A percentile compares a stretch with the other conserved stretches of the same genome.
Evolutionary conservation across 2,329 filamentous ascomycete genomes (phyloP).

Genomic region (Ophiostoma montium): DNA sequence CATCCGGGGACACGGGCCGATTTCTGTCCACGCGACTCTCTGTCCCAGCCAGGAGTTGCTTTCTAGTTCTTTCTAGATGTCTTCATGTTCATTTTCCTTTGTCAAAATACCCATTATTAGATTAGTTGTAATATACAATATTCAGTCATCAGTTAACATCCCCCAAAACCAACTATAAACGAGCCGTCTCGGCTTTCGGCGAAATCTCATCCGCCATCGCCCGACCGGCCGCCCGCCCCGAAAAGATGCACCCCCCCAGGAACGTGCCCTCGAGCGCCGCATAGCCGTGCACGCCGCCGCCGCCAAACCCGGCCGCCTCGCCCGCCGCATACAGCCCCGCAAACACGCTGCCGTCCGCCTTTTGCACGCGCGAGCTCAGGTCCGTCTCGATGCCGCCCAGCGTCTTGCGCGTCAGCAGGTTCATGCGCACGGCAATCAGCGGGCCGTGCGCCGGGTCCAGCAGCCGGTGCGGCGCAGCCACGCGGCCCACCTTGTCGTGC

Average conservation of each 20-base stretch:
- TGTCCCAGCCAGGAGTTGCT: not conserved
- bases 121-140: not conserved
- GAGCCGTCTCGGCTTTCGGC: not conserved
- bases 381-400: constrained; percentile 47
- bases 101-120: not conserved
- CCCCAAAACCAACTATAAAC: not conserved
- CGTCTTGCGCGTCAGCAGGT: constrained; percentile 46
- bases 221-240: constrained; percentile 40
- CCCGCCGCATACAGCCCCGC: constrained; percentile 45
- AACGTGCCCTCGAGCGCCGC: constrained; percentile 49
- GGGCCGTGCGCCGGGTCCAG: constrained; percentile 41
- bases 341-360: constrained; percentile 32
- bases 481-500: constrained; percentile 35
- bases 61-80: too few relatives aligned
- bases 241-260: constrained; percentile 49
- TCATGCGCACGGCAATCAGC: constrained; percentile 45
- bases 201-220: constrained; percentile 36
- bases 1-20: not conserved
- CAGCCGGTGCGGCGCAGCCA: constrained; percentile 39
- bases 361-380: constrained; percentile 40
- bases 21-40: not conserved
- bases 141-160: too few relatives aligned
- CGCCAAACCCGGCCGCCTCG: constrained; percentile 46
- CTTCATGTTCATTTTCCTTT: not conserved
- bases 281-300: constrained; percentile 48